phyloP scores from a whole-genome alignment of 2,329 filamentous ascomycete genomes.

The Phaeosphaeriaceae sp. region DNA sequence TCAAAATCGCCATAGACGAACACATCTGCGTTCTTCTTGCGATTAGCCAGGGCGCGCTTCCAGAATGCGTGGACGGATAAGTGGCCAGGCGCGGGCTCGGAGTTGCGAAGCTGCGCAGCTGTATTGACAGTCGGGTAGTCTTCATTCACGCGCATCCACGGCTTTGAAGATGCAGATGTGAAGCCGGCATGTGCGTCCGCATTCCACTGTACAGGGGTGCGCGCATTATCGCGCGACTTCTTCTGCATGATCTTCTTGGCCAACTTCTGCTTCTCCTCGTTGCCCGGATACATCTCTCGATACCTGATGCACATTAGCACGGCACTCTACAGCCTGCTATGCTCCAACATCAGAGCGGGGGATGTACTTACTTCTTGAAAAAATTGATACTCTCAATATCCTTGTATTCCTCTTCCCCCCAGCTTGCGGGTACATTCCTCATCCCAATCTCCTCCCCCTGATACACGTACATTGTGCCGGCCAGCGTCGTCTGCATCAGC shows the following conservation, averaged over 20 bases:
- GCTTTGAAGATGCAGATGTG: slow-evolving; percentile 58
- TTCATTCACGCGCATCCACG: slow-evolving; percentile 70
- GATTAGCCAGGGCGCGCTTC: slow-evolving; percentile 61
- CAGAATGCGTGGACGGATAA: slow-evolving; percentile 68
- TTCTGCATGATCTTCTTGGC: slow-evolving; percentile 57
- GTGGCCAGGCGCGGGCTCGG: slow-evolving; percentile 37
- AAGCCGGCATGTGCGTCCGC: slow-evolving; percentile 67
- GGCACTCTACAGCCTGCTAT: neutral
- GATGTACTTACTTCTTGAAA: slow-evolving; percentile 50
- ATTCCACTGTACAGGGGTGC: slow-evolving; percentile 74
- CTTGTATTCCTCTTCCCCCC: slow-evolving; percentile 57
- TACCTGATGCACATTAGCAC: slow-evolving; percentile 22
- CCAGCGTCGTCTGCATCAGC: slow-evolving; percentile 57
- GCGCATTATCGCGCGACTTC: slow-evolving; percentile 71
- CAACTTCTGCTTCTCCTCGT: slow-evolving; percentile 34
- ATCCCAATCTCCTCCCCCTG: slow-evolving; percentile 63
- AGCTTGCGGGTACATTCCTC: slow-evolving; percentile 55
- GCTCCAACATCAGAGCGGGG: too few species aligned
- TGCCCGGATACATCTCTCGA: slow-evolving; percentile 36
- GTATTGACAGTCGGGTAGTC: slow-evolving; percentile 66
- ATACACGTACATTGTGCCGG: slow-evolving; percentile 59
- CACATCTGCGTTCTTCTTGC: slow-evolving; percentile 66
- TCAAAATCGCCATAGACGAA: slow-evolving; percentile 70
- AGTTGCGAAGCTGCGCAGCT: slow-evolving; percentile 55
- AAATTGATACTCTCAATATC: slow-evolving; percentile 66